Base-by-base conservation (phyloP, 345 rosid species). In the Syzygium aqueum region DNA sequence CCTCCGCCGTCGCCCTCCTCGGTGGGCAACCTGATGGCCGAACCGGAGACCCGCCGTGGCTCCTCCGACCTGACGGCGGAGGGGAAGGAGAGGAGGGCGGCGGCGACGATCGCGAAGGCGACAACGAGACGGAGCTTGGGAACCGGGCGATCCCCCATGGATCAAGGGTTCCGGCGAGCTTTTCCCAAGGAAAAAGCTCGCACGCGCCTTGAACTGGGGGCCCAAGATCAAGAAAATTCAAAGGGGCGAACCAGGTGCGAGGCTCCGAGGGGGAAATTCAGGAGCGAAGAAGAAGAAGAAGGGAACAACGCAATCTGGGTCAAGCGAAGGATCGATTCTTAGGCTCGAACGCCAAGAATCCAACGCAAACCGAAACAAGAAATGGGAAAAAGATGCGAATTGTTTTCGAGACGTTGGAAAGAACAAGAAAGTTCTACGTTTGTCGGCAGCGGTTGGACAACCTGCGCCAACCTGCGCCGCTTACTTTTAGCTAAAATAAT, bases 11-110 rank as follows among this genome's bases (percentile, higher is more conserved):
- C 92, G 51, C 89, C 92, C 77, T 86, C 85, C 27, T 33, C 86
- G 33, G 91, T 89, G 33, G 91, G 89, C 83, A 92, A 89, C 80
- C 91, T 87, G 77, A 93, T 84, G 51, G 65, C 83, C 83, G 89
- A 84, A 30, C 5, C 23, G 83, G 84, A 52, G 84, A 87, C 19
- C 46, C 46, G 7, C 28, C 37, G 46, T 30, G 46, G 21, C 57
- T 78, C 46, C 46, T 43, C 85, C 85, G 89, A 85, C 49, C 89
- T 63, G 65, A 86, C 89, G 54, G 85, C 57, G 53, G 87, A 30
- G 33, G 61, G 10, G 85, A 53, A 57, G 87, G 25, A 87, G 49
- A 87, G 63, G 53, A 59, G 54, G 65, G 43, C 8, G 22, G 43
- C 8, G 22, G 83, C 80, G 19, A 61, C 63, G 37, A 43, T 43